Percentiles rank a stretch among this genome's conserved stretches.
Evolutionary conservation across 768 basidiomycete genomes (phyloP).

Genomic region (Tubosaeta brunneosetosa): DNA sequence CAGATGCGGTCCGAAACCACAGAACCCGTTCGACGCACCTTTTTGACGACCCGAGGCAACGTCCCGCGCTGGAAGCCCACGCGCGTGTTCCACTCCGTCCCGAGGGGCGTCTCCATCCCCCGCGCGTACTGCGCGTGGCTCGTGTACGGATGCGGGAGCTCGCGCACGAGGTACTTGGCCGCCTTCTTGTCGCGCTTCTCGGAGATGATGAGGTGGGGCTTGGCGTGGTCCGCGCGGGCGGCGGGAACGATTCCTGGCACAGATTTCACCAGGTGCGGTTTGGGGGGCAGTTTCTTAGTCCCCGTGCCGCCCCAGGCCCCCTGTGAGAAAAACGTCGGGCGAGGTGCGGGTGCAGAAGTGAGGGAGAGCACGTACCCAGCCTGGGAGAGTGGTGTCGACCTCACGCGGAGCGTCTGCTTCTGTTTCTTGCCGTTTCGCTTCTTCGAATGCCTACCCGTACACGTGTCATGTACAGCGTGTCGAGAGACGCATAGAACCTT

Average conservation of each 20-base stretch:
- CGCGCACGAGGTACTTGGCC: slow-evolving; percentile 81
- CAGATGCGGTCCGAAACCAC: not conserved
- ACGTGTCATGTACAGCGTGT: not conserved
- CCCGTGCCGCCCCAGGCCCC: slow-evolving; percentile 92
- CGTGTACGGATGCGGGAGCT: slow-evolving; percentile 93
- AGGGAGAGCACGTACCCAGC: slow-evolving; percentile 69
- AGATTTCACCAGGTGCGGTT: slow-evolving; percentile 73
- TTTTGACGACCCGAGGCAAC: slow-evolving; percentile 80
- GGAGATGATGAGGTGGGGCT: slow-evolving; percentile 89
- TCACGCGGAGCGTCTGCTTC: slow-evolving; percentile 83
- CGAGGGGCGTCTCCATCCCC: slow-evolving; percentile 74
- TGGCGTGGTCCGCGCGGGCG: slow-evolving; percentile 77
- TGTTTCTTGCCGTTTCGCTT: slow-evolving; percentile 76
- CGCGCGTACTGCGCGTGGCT: slow-evolving; percentile 90
- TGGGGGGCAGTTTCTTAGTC: slow-evolving; percentile 52
- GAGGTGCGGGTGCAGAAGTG: not conserved
- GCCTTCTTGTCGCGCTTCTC: slow-evolving; percentile 96
- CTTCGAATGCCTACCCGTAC: slow-evolving; percentile 69
- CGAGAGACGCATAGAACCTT: slow-evolving; percentile 16
- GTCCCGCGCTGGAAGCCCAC: slow-evolving; percentile 81
- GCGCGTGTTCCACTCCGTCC: slow-evolving; percentile 91
- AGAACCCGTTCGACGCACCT: slow-evolving; percentile 42
- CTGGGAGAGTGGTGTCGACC: slow-evolving; percentile 86
- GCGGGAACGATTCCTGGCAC: slow-evolving; percentile 76
- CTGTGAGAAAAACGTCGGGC: slow-evolving; percentile 34